Evolutionary conservation across 2,329 filamentous ascomycete genomes (phyloP).

Genomic region (Lecanicillium sp.): DNA sequence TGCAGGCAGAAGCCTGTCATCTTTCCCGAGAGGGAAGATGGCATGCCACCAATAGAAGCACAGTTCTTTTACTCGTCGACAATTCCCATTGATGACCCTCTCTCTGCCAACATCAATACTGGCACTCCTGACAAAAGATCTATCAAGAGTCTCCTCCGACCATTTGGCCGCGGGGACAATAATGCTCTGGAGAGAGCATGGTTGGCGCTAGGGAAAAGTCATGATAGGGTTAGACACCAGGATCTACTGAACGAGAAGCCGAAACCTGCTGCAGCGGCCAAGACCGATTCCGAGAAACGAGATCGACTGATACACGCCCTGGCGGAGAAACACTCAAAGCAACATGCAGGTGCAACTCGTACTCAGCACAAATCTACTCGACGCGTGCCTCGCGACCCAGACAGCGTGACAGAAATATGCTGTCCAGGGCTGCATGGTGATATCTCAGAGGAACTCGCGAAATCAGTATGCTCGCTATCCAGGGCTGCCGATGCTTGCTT

Average conservation of each 20-base stretch:
- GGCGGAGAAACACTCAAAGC: slow-evolving; percentile 36
- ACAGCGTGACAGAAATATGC: slow-evolving; percentile 2
- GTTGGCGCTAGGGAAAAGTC: slow-evolving; percentile 47
- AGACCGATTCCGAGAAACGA: slow-evolving; percentile 27
- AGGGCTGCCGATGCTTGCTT: slow-evolving; percentile 1
- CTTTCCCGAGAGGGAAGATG: slow-evolving; percentile 30
- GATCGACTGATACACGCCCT: slow-evolving; percentile 32
- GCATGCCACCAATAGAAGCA: slow-evolving; percentile 51
- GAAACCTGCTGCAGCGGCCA: slow-evolving; percentile 18
- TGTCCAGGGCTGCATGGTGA: slow-evolving; percentile 2
- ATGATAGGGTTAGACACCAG: slow-evolving; percentile 39
- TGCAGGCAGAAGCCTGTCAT: slow-evolving; percentile 47
- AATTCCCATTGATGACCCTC: slow-evolving; percentile 78
- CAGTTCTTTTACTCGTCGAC: slow-evolving; percentile 83
- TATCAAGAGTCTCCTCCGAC: slow-evolving; percentile 56
- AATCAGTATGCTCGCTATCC: slow-evolving; percentile 5
- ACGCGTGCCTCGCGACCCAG: neutral
- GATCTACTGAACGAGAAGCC: slow-evolving; percentile 16
- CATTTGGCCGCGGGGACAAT: slow-evolving; percentile 74
- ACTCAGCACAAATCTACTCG: slow-evolving; percentile 15
- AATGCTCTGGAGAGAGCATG: slow-evolving; percentile 72
- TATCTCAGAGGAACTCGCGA: neutral
- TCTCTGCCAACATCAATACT: slow-evolving; percentile 56
- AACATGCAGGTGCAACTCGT: slow-evolving; percentile 31
- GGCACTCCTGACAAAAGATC: slow-evolving; percentile 40